Evolutionary conservation across 2,329 filamentous ascomycete species (phyloP).

Genomic region (Talaromyces sp.): DNA sequence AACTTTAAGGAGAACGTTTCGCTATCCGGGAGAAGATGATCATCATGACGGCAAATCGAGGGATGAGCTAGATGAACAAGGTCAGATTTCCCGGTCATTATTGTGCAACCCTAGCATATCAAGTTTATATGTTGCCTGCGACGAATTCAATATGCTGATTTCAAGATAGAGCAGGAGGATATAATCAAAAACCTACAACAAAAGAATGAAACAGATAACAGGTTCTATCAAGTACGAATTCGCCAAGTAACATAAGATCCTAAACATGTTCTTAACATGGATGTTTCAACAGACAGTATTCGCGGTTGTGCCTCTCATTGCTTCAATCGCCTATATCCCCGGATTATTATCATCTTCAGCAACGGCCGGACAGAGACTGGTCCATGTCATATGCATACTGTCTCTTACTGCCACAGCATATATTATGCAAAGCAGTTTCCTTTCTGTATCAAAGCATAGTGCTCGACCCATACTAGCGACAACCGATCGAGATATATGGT

Average conservation of each 20-base stretch:
- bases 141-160: conserved; percentile 9
- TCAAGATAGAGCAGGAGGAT: conserved; percentile 39
- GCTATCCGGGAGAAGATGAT: conserved; percentile 61
- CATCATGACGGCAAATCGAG: conserved; percentile 43
- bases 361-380: conserved; percentile 24
- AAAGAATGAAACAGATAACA: conserved; percentile 39
- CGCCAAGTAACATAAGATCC: background rate
- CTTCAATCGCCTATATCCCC: conserved; percentile 32
- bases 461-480: background rate
- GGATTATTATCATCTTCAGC: conserved; percentile 27
- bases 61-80: conserved; percentile 72
- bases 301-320: conserved; percentile 35
- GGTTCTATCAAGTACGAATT: conserved; percentile 38
- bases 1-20: conserved; percentile 71
- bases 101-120: background rate
- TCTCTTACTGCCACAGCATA: conserved; percentile 40
- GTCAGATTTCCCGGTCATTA: conserved; percentile 37
- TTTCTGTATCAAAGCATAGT: conserved; percentile 22
- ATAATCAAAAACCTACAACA: conserved; percentile 36
- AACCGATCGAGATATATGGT: background rate
- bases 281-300: conserved; percentile 32
- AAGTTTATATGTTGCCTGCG: background rate
- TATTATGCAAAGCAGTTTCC: conserved; percentile 32
- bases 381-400: conserved; percentile 32
- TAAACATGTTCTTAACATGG: conserved; percentile 11